Evolutionary conservation across 257 asterid species (phyloP).

Genomic region (Fraxinus cuspidata): DNA sequence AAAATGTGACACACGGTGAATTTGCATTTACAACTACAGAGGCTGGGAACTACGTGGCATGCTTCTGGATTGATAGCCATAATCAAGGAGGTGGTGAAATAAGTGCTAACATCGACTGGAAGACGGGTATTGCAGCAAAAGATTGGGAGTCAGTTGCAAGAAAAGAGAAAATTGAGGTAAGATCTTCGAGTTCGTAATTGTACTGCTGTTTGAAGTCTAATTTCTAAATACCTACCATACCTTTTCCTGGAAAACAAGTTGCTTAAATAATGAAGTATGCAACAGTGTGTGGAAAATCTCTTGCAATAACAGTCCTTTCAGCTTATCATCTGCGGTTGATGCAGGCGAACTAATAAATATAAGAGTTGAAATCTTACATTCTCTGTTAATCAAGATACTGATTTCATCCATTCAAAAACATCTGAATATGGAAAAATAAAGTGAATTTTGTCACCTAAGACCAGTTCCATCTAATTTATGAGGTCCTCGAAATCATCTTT

Average conservation of each 20-base stretch:
- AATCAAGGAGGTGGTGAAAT: slow-evolving; percentile 29
- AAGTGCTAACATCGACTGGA: slow-evolving; percentile 57
- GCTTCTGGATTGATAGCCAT: slow-evolving; percentile 47
- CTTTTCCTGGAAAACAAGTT: neutral
- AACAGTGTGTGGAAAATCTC: neutral
- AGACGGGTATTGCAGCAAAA: slow-evolving; percentile 53
- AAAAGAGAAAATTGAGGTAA: slow-evolving; percentile 58
- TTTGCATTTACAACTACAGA: slow-evolving; percentile 56
- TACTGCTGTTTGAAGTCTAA: too few relatives aligned
- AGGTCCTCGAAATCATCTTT: neutral
- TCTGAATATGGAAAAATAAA: neutral
- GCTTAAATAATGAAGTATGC: neutral
- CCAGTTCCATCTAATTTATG: neutral
- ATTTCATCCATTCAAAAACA: neutral
- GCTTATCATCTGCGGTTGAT: neutral
- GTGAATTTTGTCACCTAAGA: neutral
- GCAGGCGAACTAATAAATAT: neutral
- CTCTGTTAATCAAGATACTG: neutral
- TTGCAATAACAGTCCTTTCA: neutral
- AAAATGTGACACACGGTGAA: slow-evolving; percentile 45
- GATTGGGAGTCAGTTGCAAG: slow-evolving; percentile 62
- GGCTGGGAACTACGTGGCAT: slow-evolving; percentile 55
- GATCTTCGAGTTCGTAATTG: slow-evolving; percentile 1
- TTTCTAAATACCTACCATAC: neutral
- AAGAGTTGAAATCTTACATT: neutral